These are phyloP conservation scores for Tolypocladium sp. DNA, from an alignment of 2,329 filamentous ascomycete species.

Conservation along the genomic window DNA sequence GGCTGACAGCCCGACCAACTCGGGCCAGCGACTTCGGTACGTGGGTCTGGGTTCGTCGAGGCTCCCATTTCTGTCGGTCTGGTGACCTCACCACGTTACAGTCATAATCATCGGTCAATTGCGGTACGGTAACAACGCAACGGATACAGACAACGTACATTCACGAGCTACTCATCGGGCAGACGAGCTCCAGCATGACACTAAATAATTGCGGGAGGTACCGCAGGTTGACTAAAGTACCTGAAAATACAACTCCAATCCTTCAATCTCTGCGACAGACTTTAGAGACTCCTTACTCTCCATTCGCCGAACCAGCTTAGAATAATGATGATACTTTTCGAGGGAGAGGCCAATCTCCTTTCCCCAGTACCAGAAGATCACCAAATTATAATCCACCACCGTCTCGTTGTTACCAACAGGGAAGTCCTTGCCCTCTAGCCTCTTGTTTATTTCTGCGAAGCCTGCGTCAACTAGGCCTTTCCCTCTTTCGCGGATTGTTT, in stretches of 20 bases:
- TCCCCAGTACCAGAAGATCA: conserved; percentile 13
- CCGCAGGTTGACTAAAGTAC: too few relatives aligned
- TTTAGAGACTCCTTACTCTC: conserved; percentile 7
- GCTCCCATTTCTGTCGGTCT: too few relatives aligned
- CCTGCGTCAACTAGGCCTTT: conserved; percentile 4
- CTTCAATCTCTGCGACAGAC: conserved; percentile 1
- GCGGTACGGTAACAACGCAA: too few relatives aligned
- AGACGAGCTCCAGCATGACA: too few relatives aligned
- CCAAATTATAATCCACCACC: conserved; percentile 12
- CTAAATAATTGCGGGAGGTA: too few relatives aligned
- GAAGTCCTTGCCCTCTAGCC: conserved; percentile 5
- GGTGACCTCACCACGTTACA: too few relatives aligned
- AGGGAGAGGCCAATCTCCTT: conserved; percentile 4
- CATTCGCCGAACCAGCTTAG: conserved; percentile 4
- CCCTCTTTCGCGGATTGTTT: conserved; percentile 7
- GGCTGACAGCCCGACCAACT: too few relatives aligned
- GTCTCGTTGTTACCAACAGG: conserved; percentile 11
- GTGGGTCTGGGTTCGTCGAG: too few relatives aligned
- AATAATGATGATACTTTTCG: conserved; percentile 8
- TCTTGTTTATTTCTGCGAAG: conserved; percentile 10
- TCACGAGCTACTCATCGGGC: too few relatives aligned
- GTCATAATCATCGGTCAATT: too few relatives aligned
- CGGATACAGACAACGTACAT: too few relatives aligned
- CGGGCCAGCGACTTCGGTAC: too few relatives aligned
- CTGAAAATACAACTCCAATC: not conserved